These are phyloP conservation scores for Dalbergia cochinchinensis DNA, from an alignment of 306 rosid species.

Conservation along the genomic window DNA sequence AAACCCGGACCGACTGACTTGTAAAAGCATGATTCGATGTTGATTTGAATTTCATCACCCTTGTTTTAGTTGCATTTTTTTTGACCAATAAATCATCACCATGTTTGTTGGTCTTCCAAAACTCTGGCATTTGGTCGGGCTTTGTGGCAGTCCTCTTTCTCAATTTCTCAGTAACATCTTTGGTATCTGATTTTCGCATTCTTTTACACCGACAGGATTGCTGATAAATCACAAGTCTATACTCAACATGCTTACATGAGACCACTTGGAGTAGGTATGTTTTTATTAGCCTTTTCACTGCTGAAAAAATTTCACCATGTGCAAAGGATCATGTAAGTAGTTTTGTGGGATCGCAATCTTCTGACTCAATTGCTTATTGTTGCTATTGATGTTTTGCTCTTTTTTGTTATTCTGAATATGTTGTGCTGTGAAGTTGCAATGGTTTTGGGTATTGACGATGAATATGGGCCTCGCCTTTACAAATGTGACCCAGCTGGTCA, in stretches of 20 bases:
- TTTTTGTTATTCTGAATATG: slow-evolving; percentile 33
- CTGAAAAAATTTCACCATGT: not conserved
- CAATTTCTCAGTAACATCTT: slow-evolving; percentile 21
- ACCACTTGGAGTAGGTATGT: slow-evolving; percentile 97
- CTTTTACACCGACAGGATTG: slow-evolving; percentile 73
- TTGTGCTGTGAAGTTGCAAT: slow-evolving; percentile 75
- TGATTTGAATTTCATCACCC: too few species aligned
- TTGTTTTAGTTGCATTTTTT: too few species aligned
- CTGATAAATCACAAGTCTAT: slow-evolving; percentile 97
- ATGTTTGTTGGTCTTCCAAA: too few species aligned
- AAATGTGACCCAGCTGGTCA: slow-evolving; percentile 99
- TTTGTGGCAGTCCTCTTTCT: not conserved
- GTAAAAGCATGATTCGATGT: too few species aligned
- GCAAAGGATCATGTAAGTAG: slow-evolving; percentile 15
- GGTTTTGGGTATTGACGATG: slow-evolving; percentile 97
- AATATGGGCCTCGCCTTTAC: slow-evolving; percentile 83
- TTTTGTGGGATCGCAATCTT: slow-evolving; percentile 14
- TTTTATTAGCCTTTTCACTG: slow-evolving; percentile 32
- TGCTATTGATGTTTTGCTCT: slow-evolving; percentile 42
- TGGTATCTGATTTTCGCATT: slow-evolving; percentile 32
- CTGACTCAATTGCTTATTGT: slow-evolving; percentile 9
- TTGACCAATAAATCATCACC: too few species aligned
- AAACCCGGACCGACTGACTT: too few species aligned
- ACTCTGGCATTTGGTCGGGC: too few species aligned
- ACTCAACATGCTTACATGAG: slow-evolving; percentile 99